Percentiles rank a stretch among this genome's conserved stretches.
These are phyloP conservation scores for Penicillium fimorum DNA, from an alignment of 495 filamentous ascomycete species.

Conservation along the genomic window DNA sequence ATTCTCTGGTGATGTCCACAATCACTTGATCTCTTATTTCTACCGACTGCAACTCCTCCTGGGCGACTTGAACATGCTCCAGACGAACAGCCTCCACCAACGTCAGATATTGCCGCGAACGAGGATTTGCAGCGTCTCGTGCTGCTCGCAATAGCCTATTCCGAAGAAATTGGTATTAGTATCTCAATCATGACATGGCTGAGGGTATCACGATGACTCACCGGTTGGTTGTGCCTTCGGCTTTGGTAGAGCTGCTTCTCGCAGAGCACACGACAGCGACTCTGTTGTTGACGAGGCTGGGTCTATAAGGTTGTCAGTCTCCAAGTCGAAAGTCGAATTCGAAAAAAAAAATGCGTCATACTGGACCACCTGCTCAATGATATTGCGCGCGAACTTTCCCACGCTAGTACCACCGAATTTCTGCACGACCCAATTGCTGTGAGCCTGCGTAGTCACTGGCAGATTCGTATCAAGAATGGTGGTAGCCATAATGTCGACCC, in stretches of 20 bases:
- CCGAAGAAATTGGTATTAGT: constrained; percentile 5
- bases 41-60: constrained; percentile 57
- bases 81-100: constrained; percentile 71
- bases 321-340: not conserved
- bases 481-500: constrained; percentile 22
- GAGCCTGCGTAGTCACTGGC: constrained; percentile 12
- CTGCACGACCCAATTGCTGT: constrained; percentile 70
- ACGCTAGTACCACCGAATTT: constrained; percentile 81
- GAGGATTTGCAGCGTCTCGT: constrained; percentile 61
- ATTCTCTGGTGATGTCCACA: constrained; percentile 70
- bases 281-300: constrained; percentile 61
- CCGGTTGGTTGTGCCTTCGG: constrained; percentile 91
- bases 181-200: not conserved
- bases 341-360: constrained; percentile 36
- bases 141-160: constrained; percentile 66
- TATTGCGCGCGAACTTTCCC: constrained; percentile 66
- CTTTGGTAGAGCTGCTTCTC: constrained; percentile 83
- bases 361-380: constrained; percentile 73
- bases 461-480: constrained; percentile 18
- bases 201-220: constrained; percentile 49
- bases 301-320: constrained; percentile 46
- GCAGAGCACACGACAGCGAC: constrained; percentile 93
- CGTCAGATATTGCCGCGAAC: constrained; percentile 60
- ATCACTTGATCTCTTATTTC: constrained; percentile 58
- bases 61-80: constrained; percentile 70